phyloP scores from a whole-genome alignment of 257 asterid genomes.

The Forsythia viridissima region DNA sequence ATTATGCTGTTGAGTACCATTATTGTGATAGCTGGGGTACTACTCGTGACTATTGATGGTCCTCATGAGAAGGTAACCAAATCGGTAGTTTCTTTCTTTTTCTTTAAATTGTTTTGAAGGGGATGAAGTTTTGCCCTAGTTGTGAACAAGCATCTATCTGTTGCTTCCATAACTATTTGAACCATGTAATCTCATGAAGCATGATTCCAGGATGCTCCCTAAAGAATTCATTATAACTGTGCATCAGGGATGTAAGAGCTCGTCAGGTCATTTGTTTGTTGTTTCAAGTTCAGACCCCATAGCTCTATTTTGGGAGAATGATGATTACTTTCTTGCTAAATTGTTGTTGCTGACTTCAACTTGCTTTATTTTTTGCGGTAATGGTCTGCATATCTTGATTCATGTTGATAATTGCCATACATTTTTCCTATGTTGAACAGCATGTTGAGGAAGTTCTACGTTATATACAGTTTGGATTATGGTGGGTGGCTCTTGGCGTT shows the following conservation, averaged over 20 bases:
- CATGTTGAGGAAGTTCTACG: conserved; percentile 68
- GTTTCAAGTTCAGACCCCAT: conserved; percentile 6
- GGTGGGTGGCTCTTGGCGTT: conserved; percentile 98
- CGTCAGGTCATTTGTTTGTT: conserved; percentile 1
- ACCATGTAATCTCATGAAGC: background rate
- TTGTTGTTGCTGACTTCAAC: background rate
- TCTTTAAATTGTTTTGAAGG: conserved; percentile 1
- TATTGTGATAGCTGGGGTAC: conserved; percentile 39
- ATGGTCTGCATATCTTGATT: conserved; percentile 3
- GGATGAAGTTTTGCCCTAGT: background rate
- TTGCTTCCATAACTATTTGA: background rate
- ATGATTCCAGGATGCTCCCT: background rate
- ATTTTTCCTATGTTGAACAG: conserved; percentile 34
- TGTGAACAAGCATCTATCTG: background rate
- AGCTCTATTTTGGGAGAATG: conserved; percentile 4
- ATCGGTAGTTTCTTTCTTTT: background rate
- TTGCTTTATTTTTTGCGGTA: background rate
- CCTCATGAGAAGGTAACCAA: conserved; percentile 60
- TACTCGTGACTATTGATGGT: conserved; percentile 45
- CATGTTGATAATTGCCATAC: background rate
- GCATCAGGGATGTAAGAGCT: conserved; percentile 6
- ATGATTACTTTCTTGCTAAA: background rate
- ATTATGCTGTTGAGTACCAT: conserved; percentile 40
- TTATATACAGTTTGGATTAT: conserved; percentile 69
- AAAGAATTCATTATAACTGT: background rate